A percentile compares a stretch with the other conserved stretches of the same genome.
phyloP scores from a whole-genome alignment of 805 yeast genomes.

The Barnettozyma vustinii region DNA sequence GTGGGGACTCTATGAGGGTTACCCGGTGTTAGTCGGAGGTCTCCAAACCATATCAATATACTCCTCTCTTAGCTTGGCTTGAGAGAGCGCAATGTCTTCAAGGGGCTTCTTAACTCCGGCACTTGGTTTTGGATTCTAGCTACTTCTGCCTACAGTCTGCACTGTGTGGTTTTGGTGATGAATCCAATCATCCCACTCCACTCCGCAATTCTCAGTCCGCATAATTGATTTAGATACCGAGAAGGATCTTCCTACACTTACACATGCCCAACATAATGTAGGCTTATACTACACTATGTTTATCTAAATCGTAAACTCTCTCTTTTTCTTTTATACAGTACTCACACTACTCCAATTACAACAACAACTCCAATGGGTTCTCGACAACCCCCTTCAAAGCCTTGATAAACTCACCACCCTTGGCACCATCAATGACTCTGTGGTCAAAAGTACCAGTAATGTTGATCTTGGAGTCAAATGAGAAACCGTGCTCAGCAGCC shows the following conservation, averaged over 20 bases:
- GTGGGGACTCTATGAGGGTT: neutral
- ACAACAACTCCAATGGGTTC: constrained; percentile 90
- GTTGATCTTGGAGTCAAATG: constrained; percentile 85
- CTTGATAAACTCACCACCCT: constrained; percentile 94
- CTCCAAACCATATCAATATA: too few relatives aligned
- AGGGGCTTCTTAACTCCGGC: too few relatives aligned
- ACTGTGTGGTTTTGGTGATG: too few relatives aligned
- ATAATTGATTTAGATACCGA: too few relatives aligned
- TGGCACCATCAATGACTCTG: constrained; percentile 95
- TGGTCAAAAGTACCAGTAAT: constrained; percentile 98
- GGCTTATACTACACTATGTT: neutral
- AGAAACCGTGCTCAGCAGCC: constrained; percentile 84
- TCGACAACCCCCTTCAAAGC: constrained; percentile 88
- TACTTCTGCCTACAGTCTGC: too few relatives aligned
- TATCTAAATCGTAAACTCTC: neutral
- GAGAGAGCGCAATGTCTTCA: too few relatives aligned
- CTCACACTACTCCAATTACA: constrained; percentile 37
- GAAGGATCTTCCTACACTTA: too few relatives aligned
- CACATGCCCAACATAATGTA: too few relatives aligned
- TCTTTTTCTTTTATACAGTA: neutral
- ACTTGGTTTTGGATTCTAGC: too few relatives aligned
- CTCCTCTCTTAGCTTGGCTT: too few relatives aligned
- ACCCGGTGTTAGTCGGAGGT: neutral
- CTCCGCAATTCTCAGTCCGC: too few relatives aligned
- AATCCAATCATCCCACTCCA: too few relatives aligned